Percentiles rank a stretch among this genome's conserved stretches.
Evolutionary conservation across 2,329 filamentous ascomycete species (phyloP).

Genomic region (Hortaea werneckii): DNA sequence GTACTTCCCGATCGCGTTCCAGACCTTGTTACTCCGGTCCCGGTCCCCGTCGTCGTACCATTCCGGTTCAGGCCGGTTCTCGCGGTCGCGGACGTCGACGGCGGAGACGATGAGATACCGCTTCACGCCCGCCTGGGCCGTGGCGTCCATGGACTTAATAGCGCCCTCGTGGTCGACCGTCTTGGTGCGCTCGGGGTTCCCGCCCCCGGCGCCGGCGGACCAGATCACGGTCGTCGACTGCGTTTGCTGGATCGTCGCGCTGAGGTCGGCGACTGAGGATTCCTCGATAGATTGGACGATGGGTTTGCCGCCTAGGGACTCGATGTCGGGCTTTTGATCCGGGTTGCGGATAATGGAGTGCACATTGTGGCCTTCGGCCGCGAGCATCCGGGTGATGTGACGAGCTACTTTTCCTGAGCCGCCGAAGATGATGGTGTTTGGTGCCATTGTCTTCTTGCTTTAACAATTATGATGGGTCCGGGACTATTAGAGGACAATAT

Average conservation of each 20-base stretch:
- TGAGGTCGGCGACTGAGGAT: slow-evolving; percentile 28
- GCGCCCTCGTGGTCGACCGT: slow-evolving; percentile 55
- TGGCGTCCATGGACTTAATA: slow-evolving; percentile 51
- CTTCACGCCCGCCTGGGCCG: slow-evolving; percentile 44
- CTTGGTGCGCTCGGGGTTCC: slow-evolving; percentile 44
- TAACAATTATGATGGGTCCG: neutral
- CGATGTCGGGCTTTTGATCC: slow-evolving; percentile 27
- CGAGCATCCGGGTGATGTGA: slow-evolving; percentile 24
- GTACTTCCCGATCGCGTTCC: slow-evolving; percentile 31
- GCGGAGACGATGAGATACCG: slow-evolving; percentile 59
- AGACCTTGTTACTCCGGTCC: slow-evolving; percentile 28
- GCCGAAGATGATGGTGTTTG: slow-evolving; percentile 25
- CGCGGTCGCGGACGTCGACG: slow-evolving; percentile 42
- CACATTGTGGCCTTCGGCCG: slow-evolving; percentile 19
- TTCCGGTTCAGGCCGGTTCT: slow-evolving; percentile 28
- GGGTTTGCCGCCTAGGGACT: slow-evolving; percentile 32
- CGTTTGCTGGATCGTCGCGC: slow-evolving; percentile 25
- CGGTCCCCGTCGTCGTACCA: slow-evolving; percentile 36
- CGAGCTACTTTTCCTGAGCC: slow-evolving; percentile 27
- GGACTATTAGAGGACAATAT: no score
- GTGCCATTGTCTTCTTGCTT: slow-evolving; percentile 5
- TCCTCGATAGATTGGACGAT: slow-evolving; percentile 36
- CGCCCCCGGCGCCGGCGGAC: slow-evolving; percentile 23
- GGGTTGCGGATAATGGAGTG: slow-evolving; percentile 25
- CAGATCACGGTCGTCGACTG: slow-evolving; percentile 26